Base-by-base conservation (phyloP, 192 early-diverging fungal genomes). In the Umbelopsis sp. region DNA sequence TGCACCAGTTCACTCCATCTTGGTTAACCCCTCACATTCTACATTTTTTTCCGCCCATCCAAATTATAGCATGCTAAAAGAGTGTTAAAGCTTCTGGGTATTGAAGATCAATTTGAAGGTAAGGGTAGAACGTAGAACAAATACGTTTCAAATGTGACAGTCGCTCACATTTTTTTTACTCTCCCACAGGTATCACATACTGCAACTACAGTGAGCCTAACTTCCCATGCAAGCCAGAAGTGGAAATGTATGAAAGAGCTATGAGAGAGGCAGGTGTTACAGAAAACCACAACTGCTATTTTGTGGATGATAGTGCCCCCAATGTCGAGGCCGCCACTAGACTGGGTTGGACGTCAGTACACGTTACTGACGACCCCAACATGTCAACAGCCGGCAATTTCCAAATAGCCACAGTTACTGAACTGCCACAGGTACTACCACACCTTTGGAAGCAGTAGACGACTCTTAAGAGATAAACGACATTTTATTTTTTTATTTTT, bases 81-180 rank as follows among this genome's bases (percentile, higher is more conserved):
- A 43, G 91, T 92, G 17, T 72, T 95, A 29, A 77, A 77, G 22
- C 71, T 85, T 24, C 71, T 95, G 32, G 86, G 81, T 0, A 76
- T 95, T 45, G 85, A 84, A 3, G 89, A 92, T 68, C 80, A 90
- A 73, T 93, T 95, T 78, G 91, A 91, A 36, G 91, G 90, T 70
- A 65, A 45, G 36, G 10, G n/a, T n/a, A n/a, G n/a, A n/a, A n/a
- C n/a, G n/a, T n/a, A n/a, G n/a, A n/a, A n/a, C n/a, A n/a, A n/a
- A n/a, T n/a, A n/a, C n/a, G n/a, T n/a, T n/a, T n/a, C n/a, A n/a
- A n/a, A n/a, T n/a, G n/a, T n/a, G n/a, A n/a, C n/a, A 25, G n/a
- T 17, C 25, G 41, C 25, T 34, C 31, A 17, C 29, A 50, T 10
- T 34, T 9, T 14, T 68, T 68, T 11, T 47, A 70, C 22, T 26